Base-by-base conservation (phyloP, 257 asterid species). In the Solanum virginianum region DNA sequence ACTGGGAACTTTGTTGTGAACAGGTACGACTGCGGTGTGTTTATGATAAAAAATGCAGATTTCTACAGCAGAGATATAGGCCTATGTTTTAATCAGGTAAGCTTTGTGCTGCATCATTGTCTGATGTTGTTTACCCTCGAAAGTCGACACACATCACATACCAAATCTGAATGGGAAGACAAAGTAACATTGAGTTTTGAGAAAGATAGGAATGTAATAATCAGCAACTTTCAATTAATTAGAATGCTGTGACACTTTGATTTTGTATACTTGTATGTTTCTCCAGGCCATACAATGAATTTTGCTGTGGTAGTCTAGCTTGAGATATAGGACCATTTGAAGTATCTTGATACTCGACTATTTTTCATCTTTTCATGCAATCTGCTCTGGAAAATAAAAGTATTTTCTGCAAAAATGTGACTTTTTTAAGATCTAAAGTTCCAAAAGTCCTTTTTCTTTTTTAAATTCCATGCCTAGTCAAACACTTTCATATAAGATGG, bases 11-110 rank as follows among this genome's bases (percentile, higher is more conserved):
- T 53, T 15, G 14, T 51, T 26, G 47, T 77, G 47, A 77, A 26
- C 97, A 96, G 99, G 91, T 96, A 80, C 24, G 99, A 94, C 84
- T 96, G 99, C 68, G 99, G 99, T 26, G 86, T 96, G 89, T 96
- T 96, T 92, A 96, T 96, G 98, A 88, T 96, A 88, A 96, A 96
- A 88, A 93, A 96, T 88, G 96, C 93, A 0, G 98, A 96, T 90
- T 96, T 94, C 91, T 94, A 92, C 80, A 92, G 99, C 89, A 92
- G 98, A 88, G 93, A 91, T 82, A 84, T 90, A n/a, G 97, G 98
- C 41, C 93, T 96, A 24, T 88, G 96, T 87, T 96, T 96, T 86
- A 83, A 82, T 88, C 98, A 96, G 98, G 99, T 93, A 89, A 89
- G 70, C 59, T 10, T 17, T 80, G 16, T 54, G 41, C 65, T 72